Evolutionary conservation across 495 filamentous ascomycete species (phyloP), one percentile per base, ranked within the genome.

Genomic region (Astrocystis sublimbata): DNA sequence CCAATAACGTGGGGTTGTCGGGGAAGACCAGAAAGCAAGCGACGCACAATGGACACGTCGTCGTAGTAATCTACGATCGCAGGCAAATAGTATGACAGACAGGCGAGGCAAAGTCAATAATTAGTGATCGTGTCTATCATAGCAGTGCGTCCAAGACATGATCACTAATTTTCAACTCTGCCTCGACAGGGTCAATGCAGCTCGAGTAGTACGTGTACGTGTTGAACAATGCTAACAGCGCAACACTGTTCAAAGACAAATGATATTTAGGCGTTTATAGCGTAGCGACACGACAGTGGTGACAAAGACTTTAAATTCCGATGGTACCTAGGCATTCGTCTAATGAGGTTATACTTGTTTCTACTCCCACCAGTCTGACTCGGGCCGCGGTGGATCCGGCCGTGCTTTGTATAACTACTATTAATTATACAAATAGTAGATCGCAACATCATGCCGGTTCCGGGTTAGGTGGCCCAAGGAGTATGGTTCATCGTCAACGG

Each of bases 361-460:
- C 13, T 15, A n/a, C 7, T 41, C 3, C 1, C 23, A 15, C 41
- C 17, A 49, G 46, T 23, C 30, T 26, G 52, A 56, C 36, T 30
- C 52, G 52, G 52, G 8, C 52, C 52, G 52, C 24, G 36, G 52
- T 56, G 36, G 52, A 56, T 19, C 52, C 52, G 17, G 33, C 51
- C 51, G 2, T 12, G 46, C n/a, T 49, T 30, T 38, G 38, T 17
- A n/a, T n/a, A n/a, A 41, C 7, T 17, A 41, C 3, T n/a, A 41
- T 41, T 12, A 1, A n/a, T n/a, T n/a, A 23, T 23, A 4, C 30
- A 17, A n/a, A 26, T 30, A 30, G 46, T 8, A 30, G 13, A 28
- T 28, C 24, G 12, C 15, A 30, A n/a, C 15, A 30, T 49, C 21
- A 28, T 49, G 15, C 10, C 10, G 4, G 24, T 49, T 49, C 26